Conservation (phyloP, 2,329 filamentous ascomycete genomes). For the Knufia fluminis region DNA sequence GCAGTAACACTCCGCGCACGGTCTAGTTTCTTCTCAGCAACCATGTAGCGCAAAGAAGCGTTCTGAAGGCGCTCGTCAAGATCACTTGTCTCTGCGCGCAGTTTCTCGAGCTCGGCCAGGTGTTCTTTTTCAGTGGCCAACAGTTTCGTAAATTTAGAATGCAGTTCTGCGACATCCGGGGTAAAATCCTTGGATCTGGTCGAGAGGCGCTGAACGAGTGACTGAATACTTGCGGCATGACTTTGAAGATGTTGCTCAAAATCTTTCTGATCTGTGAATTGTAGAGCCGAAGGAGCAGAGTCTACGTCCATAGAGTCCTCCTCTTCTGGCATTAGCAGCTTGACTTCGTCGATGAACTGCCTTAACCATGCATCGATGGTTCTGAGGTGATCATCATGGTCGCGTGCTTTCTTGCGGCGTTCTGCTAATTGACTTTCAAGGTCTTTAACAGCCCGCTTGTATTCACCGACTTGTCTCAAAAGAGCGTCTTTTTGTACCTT, state of each 20-base stretch:
- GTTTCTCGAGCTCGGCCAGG: conserved; percentile 63
- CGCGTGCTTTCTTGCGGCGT: conserved; percentile 63
- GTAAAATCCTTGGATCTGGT: conserved; percentile 37
- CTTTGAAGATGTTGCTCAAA: conserved; percentile 75
- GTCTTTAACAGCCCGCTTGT: conserved; percentile 78
- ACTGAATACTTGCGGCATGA: conserved; percentile 66
- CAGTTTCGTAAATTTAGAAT: conserved; percentile 64
- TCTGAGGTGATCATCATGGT: conserved; percentile 88
- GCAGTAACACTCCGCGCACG: conserved; percentile 80
- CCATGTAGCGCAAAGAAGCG: conserved; percentile 83
- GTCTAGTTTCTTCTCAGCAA: conserved; percentile 90
- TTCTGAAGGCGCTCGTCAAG: conserved; percentile 78
- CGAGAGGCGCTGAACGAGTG: conserved; percentile 63
- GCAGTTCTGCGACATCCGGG: conserved; percentile 62
- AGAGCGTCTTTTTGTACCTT: conserved; percentile 94
- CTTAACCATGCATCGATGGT: conserved; percentile 89
- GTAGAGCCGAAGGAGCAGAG: conserved; percentile 44
- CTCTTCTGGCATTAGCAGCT: conserved; percentile 22
- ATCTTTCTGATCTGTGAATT: conserved; percentile 45
- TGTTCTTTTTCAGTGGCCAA: conserved; percentile 76
- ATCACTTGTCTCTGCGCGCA: conserved; percentile 70
- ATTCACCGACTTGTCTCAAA: conserved; percentile 94
- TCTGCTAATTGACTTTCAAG: conserved; percentile 75
- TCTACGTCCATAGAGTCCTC: conserved; percentile 23
- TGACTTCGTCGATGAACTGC: conserved; percentile 59